phyloP scores from a whole-genome alignment of 805 yeast species.

The Candida chilensis region DNA sequence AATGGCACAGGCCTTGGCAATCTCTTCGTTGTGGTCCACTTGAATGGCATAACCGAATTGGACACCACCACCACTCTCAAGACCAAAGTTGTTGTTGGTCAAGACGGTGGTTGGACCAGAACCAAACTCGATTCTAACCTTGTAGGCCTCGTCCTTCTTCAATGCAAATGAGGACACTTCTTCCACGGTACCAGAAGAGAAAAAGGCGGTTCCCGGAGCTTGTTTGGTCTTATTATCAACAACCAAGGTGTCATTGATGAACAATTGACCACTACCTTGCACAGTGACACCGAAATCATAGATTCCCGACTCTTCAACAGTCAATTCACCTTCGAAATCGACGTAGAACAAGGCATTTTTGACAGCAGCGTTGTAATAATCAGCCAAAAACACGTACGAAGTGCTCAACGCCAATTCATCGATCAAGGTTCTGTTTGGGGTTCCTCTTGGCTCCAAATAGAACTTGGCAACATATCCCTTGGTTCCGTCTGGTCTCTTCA shows the following conservation, averaged over 20 bases:
- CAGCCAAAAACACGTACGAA: no score
- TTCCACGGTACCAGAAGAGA: conserved; percentile 26
- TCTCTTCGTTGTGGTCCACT: conserved; percentile 16
- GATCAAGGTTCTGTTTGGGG: background rate
- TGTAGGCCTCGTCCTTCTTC: conserved; percentile 16
- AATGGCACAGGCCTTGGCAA: conserved; percentile 31
- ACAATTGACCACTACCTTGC: conserved; percentile 27
- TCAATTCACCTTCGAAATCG: conserved; percentile 17
- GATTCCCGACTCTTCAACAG: conserved; percentile 18
- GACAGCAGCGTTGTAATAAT: no score
- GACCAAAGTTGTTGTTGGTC: no score
- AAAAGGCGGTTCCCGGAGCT: conserved; percentile 21
- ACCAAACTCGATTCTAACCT: conserved; percentile 29
- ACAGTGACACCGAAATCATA: conserved; percentile 22
- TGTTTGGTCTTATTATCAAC: conserved; percentile 29
- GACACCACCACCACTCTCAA: no score
- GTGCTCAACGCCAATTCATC: no score
- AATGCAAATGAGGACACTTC: conserved; percentile 13
- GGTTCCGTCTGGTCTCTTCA: conserved; percentile 5
- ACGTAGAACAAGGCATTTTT: conserved; percentile 21
- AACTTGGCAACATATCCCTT: conserved; percentile 3
- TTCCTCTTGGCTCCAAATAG: conserved; percentile 4
- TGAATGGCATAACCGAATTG: conserved; percentile 19
- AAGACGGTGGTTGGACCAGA: conserved; percentile 24
- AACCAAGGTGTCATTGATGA: conserved; percentile 20